Conservation (phyloP, 2,329 filamentous ascomycete species). For the Alternaria sp. region DNA sequence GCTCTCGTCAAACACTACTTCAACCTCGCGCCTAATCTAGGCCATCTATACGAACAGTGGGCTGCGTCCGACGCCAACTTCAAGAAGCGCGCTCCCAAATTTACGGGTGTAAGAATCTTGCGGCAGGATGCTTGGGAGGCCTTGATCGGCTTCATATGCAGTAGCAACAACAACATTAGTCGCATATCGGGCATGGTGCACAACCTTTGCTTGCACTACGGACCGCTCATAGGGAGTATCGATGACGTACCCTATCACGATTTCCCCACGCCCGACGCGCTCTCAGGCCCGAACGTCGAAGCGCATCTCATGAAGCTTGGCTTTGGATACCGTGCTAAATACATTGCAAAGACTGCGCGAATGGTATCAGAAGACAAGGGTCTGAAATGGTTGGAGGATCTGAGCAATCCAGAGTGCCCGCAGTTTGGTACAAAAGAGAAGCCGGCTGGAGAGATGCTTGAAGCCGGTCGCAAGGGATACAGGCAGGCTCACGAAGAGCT, state of each 20-base stretch:
- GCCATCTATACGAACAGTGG: slow-evolving; percentile 84
- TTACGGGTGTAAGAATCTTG: slow-evolving; percentile 89
- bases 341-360: slow-evolving; percentile 84
- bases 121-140: slow-evolving; percentile 97
- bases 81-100: slow-evolving; percentile 82
- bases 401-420: slow-evolving; percentile 80
- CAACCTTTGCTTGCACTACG: slow-evolving; percentile 88
- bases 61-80: slow-evolving; percentile 86
- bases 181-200: slow-evolving; percentile 97
- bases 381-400: slow-evolving; percentile 74
- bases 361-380: slow-evolving; percentile 74
- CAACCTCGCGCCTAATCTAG: slow-evolving; percentile 80
- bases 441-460: slow-evolving; percentile 58
- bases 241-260: slow-evolving; percentile 80
- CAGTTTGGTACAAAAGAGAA: slow-evolving; percentile 60
- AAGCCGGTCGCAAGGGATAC: slow-evolving; percentile 71
- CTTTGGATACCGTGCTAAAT: slow-evolving; percentile 94
- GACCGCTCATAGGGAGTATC: slow-evolving; percentile 75
- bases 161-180: slow-evolving; percentile 97
- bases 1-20: slow-evolving; percentile 83
- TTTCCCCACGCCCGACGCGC: slow-evolving; percentile 78
- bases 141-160: slow-evolving; percentile 93
- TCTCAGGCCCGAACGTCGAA: slow-evolving; percentile 81
- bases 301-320: slow-evolving; percentile 80
- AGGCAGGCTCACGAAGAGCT: slow-evolving; percentile 81